These are phyloP conservation scores for Cyclotella sp. DNA, from an alignment of 108 stramenopile genomes.

Conservation along the genomic window DNA sequence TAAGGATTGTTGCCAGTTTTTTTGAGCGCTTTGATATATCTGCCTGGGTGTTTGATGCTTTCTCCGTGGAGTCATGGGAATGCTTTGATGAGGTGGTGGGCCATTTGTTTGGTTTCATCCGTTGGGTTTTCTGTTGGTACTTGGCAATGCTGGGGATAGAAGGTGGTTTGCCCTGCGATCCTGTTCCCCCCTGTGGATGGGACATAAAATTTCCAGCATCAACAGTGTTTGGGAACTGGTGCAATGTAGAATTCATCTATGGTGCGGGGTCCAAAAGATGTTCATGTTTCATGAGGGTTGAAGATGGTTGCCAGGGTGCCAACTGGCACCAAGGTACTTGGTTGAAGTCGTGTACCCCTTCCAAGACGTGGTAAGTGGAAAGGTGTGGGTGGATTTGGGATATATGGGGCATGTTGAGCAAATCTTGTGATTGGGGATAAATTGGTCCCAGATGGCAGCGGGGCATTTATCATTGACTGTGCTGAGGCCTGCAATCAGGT, in stretches of 20 bases:
- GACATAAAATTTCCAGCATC: constrained; percentile 38
- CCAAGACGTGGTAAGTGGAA: constrained; percentile 45
- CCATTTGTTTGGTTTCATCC: background rate
- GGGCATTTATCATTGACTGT: constrained; percentile 17
- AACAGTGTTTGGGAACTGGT: constrained; percentile 43
- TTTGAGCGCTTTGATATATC: too few species aligned
- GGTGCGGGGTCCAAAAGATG: constrained; percentile 31
- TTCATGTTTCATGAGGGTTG: constrained; percentile 24
- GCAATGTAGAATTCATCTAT: constrained; percentile 41
- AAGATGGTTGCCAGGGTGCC: constrained; percentile 20
- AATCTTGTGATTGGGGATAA: constrained; percentile 22
- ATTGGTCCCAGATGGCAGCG: constrained; percentile 22
- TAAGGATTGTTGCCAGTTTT: too few species aligned
- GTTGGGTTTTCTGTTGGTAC: constrained; percentile 12
- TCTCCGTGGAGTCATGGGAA: background rate
- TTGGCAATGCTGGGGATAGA: constrained; percentile 39
- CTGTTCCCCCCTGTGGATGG: constrained; percentile 23
- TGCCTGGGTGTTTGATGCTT: background rate
- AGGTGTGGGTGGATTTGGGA: constrained; percentile 46
- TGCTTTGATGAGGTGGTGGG: background rate
- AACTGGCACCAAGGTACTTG: constrained; percentile 12
- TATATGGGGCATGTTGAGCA: constrained; percentile 30
- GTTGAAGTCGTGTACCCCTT: constrained; percentile 8
- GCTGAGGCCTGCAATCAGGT: background rate
- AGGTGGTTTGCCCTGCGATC: constrained; percentile 43